Evolutionary conservation across 1,139 yeast genomes (phyloP), one percentile per base, ranked within the genome.

Genomic region (Blastobotrys serpentis): DNA sequence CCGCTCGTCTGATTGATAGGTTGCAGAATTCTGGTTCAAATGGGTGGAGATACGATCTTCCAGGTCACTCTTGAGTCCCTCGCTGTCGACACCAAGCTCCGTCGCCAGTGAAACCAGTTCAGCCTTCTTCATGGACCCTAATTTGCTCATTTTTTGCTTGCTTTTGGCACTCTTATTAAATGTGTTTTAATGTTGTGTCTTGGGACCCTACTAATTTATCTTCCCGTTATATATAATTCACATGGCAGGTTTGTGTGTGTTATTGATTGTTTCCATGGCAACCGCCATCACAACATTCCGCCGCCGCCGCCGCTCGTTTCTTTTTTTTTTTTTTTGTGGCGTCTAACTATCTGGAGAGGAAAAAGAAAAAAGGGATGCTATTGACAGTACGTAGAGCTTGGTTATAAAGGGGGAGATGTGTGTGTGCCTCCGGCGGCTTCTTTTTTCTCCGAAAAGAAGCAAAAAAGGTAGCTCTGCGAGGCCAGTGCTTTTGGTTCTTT

Each of bases 21-120:
- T 14, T 4, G 47, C 48, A n/a, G 55, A 53, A 42, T 60, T 52
- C 17, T 48, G 39, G 3, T 53, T 45, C 40, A 65, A 52, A 43
- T 46, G 49, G 38, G 51, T 49, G 23, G 55, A 34, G 43, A 65
- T 61, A 8, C 67, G 55, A 11, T 55, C 54, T 48, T 64, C 68
- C 40, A 63, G 48, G 30, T 58, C 65, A 23, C 47, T 45, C 51
- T 63, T 60, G 36, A 56, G 43, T 11, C 65, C 64, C 8, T 56
- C 59, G 18, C 58, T 34, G 18, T 59, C 58, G 42, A 71, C 55
- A 25, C 63, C 64, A 47, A 72, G 63, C 33, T 61, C 63, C 13
- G 56, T 50, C 19, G 74, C 72, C 42, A 71, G 57, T 11, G 61
- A 61, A 46, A 66, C 65, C 46, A 72, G 62, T 30, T 65, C 66